These are phyloP conservation scores for Serendipita indica DNA, from an alignment of 768 basidiomycete species.

Conservation along the genomic window DNA sequence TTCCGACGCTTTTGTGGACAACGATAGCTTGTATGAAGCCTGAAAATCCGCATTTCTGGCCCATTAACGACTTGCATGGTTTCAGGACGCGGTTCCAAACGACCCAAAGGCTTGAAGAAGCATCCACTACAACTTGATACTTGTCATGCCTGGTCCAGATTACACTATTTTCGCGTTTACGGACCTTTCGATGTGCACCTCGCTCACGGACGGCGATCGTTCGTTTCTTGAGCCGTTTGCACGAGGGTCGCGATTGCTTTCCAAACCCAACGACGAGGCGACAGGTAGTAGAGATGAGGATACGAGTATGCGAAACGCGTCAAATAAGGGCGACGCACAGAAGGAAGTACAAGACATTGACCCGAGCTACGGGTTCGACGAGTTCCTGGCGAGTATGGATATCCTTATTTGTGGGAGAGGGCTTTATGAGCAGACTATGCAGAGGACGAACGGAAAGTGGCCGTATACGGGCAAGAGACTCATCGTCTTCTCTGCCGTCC, in stretches of 20 bases:
- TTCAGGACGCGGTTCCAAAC: too few relatives aligned
- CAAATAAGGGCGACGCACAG: too few relatives aligned
- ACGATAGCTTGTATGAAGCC: too few relatives aligned
- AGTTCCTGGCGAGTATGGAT: not conserved
- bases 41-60: too few relatives aligned
- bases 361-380: not conserved
- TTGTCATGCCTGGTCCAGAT: not conserved
- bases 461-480: not conserved
- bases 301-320: too few relatives aligned
- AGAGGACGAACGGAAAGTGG: not conserved
- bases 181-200: conserved; percentile 7
- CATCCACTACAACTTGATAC: too few relatives aligned
- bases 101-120: too few relatives aligned
- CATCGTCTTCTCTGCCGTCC: not conserved
- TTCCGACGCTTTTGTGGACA: too few relatives aligned
- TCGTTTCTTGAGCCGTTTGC: not conserved
- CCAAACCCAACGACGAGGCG: not conserved
- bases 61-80: too few relatives aligned
- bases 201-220: not conserved
- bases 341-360: not conserved
- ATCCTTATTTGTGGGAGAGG: conserved; percentile 1
- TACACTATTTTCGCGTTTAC: not conserved
- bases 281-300: too few relatives aligned
- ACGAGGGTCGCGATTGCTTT: not conserved
- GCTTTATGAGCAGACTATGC: not conserved